Evolutionary conservation across 352 stramenopile genomes (phyloP).

Genomic region (Pythium folliculosum): DNA sequence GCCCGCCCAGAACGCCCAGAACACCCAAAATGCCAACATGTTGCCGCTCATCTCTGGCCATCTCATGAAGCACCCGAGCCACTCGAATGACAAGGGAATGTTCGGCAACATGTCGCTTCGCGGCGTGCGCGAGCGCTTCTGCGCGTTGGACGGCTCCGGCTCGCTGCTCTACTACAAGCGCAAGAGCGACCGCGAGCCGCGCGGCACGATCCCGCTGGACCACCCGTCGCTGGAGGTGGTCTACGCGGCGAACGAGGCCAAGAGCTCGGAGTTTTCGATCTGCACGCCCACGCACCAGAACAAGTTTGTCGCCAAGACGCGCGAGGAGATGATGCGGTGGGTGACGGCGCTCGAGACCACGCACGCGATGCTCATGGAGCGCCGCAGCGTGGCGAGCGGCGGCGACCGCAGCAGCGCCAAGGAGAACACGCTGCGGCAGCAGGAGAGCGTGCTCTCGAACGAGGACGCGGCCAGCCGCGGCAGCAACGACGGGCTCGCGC

Average conservation of each 20-base stretch:
- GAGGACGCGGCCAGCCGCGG: slow-evolving; percentile 16
- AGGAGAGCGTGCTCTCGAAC: slow-evolving; percentile 32
- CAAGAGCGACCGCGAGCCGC: slow-evolving; percentile 72
- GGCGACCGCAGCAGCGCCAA: slow-evolving; percentile 28
- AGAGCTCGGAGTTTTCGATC: slow-evolving; percentile 78
- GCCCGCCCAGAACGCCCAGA: too few species aligned
- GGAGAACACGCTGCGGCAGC: slow-evolving; percentile 31
- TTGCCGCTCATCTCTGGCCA: slow-evolving; percentile 54
- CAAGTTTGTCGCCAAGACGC: slow-evolving; percentile 68
- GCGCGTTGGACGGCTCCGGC: slow-evolving; percentile 62
- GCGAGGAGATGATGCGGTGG: slow-evolving; percentile 73
- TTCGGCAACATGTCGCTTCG: slow-evolving; percentile 82
- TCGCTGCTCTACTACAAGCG: slow-evolving; percentile 81
- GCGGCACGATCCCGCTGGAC: slow-evolving; percentile 67
- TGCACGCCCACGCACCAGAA: slow-evolving; percentile 77
- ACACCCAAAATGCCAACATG: background rate
- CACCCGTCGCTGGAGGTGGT: slow-evolving; percentile 71
- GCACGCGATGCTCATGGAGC: slow-evolving; percentile 55
- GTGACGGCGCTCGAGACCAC: slow-evolving; percentile 58
- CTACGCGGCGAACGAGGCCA: slow-evolving; percentile 64
- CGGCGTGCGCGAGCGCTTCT: slow-evolving; percentile 75
- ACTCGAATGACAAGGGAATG: slow-evolving; percentile 76
- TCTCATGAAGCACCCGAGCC: slow-evolving; percentile 75
- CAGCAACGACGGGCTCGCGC: slow-evolving; percentile 22
- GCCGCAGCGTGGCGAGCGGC: slow-evolving; percentile 14